Evolutionary conservation across 2,329 filamentous ascomycete species (phyloP).

Genomic region (Xylaria sp.): DNA sequence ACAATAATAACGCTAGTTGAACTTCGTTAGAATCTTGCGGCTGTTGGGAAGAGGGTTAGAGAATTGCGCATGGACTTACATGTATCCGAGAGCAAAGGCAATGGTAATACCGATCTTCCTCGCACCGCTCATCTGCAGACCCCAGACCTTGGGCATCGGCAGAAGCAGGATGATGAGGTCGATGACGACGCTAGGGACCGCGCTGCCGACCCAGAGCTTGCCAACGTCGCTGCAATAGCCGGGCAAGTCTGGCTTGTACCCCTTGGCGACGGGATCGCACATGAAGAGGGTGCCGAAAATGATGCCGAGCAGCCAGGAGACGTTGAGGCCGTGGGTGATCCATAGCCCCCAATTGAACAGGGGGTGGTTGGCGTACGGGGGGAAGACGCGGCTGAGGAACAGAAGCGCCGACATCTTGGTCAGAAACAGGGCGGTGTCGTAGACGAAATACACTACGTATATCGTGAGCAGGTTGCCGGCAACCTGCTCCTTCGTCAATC

Average conservation of each 20-base stretch:
- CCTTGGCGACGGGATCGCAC: constrained; percentile 31
- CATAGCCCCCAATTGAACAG: constrained; percentile 27
- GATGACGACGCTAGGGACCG: constrained; percentile 36
- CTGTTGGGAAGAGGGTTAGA: background rate
- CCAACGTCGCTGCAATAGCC: constrained; percentile 16
- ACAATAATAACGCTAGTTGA: constrained; percentile 33
- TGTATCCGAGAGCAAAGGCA: constrained; percentile 37
- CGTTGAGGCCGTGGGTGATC: constrained; percentile 26
- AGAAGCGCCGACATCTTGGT: constrained; percentile 3
- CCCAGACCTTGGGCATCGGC: constrained; percentile 38
- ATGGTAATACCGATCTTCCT: constrained; percentile 31
- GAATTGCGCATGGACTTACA: constrained; percentile 18
- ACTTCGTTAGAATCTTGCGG: background rate
- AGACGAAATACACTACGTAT: background rate
- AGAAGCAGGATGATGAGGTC: constrained; percentile 39
- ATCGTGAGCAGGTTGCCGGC: constrained; percentile 1
- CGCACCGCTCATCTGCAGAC: constrained; percentile 28
- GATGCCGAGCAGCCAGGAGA: constrained; percentile 37
- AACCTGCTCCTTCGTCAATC: background rate
- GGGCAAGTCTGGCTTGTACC: constrained; percentile 16
- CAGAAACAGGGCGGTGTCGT: background rate
- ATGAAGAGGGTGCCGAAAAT: constrained; percentile 36
- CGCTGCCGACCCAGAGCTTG: constrained; percentile 29
- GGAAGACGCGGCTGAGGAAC: constrained; percentile 31
- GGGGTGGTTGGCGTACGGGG: background rate